Conservation (phyloP, 306 rosid genomes). For the Inga laurina region DNA sequence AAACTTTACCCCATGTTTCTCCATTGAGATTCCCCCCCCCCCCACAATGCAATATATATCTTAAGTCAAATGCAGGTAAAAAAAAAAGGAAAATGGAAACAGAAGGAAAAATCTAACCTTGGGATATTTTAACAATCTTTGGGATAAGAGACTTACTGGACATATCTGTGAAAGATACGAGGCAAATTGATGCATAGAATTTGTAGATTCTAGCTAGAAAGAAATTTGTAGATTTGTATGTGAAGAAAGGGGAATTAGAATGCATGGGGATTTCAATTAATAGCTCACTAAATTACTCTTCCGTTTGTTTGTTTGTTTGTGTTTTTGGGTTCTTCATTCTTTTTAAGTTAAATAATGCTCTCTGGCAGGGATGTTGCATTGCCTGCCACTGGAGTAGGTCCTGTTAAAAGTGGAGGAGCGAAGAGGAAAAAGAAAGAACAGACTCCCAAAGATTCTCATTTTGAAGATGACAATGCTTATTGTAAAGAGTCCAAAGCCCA, state of each 20-base stretch:
- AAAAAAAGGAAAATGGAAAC: neutral
- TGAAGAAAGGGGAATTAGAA: neutral
- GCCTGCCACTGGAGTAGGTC: slow-evolving; percentile 29
- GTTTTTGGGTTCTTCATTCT: neutral
- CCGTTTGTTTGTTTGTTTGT: neutral
- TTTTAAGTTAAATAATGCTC: slow-evolving; percentile 1
- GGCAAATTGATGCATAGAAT: neutral
- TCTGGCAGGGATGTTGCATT: slow-evolving; percentile 35
- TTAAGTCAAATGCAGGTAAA: neutral
- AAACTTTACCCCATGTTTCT: neutral
- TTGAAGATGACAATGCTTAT: slow-evolving; percentile 33
- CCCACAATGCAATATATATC: neutral
- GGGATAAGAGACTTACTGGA: neutral
- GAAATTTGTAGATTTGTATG: neutral
- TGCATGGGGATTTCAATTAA: neutral
- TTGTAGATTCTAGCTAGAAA: neutral
- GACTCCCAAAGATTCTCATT: slow-evolving; percentile 27
- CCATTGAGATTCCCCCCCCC: neutral
- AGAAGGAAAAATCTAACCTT: neutral
- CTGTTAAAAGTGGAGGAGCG: slow-evolving; percentile 32
- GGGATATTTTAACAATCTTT: neutral
- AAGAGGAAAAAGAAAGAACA: slow-evolving; percentile 53
- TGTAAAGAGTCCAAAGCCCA: slow-evolving; percentile 33
- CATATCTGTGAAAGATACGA: neutral
- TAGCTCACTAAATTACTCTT: neutral